These are phyloP conservation scores for Candida yuanshanica DNA, from an alignment of 805 yeast genomes.

Conservation along the genomic window DNA sequence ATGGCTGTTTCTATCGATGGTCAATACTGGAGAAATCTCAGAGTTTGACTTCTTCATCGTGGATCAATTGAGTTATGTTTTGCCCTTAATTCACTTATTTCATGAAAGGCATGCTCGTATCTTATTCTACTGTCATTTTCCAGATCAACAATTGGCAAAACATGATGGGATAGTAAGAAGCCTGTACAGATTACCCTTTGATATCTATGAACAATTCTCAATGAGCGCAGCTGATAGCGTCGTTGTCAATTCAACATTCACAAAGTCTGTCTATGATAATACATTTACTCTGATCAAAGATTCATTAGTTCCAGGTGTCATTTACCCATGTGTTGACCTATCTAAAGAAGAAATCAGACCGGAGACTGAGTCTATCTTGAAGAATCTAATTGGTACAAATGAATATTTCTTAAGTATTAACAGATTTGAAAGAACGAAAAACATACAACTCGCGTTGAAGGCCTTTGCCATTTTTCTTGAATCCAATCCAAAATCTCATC, in stretches of 20 bases:
- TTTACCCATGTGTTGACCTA: conserved; percentile 62
- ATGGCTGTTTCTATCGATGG: conserved; percentile 48
- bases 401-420: conserved; percentile 67
- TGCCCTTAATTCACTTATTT: conserved; percentile 58
- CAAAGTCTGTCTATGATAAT: conserved; percentile 58
- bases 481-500: conserved; percentile 25
- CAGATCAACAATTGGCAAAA: conserved; percentile 74
- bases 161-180: conserved; percentile 50
- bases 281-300: conserved; percentile 46
- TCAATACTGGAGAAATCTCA: conserved; percentile 37
- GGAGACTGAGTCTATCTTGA: conserved; percentile 10
- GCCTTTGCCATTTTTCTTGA: conserved; percentile 48
- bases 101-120: conserved; percentile 43
- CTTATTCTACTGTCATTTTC: conserved; percentile 93
- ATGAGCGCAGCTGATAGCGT: conserved; percentile 71
- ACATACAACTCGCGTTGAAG: conserved; percentile 69
- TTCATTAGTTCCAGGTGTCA: conserved; percentile 27
- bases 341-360: conserved; percentile 25
- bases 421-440: conserved; percentile 84
- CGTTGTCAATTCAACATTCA: conserved; percentile 85
- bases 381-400: conserved; percentile 16
- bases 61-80: conserved; percentile 82
- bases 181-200: conserved; percentile 78
- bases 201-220: conserved; percentile 74
- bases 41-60: conserved; percentile 70